These are phyloP conservation scores for Microsporum ferrugineum DNA, from an alignment of 2,329 filamentous ascomycete species.

Conservation along the genomic window DNA sequence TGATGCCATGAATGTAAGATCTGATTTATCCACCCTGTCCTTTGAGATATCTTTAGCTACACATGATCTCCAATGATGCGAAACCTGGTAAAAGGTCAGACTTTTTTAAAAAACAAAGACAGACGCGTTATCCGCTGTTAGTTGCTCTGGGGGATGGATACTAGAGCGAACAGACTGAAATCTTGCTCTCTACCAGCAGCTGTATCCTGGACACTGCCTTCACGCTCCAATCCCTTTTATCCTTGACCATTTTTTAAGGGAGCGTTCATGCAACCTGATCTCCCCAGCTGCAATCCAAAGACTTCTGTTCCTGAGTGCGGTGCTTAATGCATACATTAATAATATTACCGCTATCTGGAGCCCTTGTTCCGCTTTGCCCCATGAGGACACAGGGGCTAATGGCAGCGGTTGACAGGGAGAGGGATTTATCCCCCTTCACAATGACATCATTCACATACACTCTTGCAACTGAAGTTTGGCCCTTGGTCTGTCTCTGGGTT, in stretches of 20 bases:
- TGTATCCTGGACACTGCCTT: neutral
- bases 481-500: neutral
- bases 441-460: neutral
- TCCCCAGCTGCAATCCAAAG: neutral
- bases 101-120: slow-evolving; percentile 9
- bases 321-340: neutral
- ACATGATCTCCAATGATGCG: slow-evolving; percentile 31
- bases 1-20: neutral
- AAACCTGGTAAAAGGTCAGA: slow-evolving; percentile 39
- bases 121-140: neutral
- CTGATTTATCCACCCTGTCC: neutral
- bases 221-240: neutral
- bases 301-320: neutral
- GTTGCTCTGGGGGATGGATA: neutral
- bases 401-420: slow-evolving; percentile 29
- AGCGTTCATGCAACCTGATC: neutral
- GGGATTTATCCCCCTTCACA: neutral
- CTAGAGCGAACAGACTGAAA: neutral
- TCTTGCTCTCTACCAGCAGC: neutral
- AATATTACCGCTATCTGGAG: slow-evolving; percentile 27
- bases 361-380: slow-evolving; percentile 30
- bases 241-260: neutral
- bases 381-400: slow-evolving; percentile 36
- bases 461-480: neutral
- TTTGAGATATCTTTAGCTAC: neutral